Percentiles rank a stretch among this genome's conserved stretches.
phyloP scores from a whole-genome alignment of 371 early-diverging fungal species.

The Mucor circinelloides region DNA sequence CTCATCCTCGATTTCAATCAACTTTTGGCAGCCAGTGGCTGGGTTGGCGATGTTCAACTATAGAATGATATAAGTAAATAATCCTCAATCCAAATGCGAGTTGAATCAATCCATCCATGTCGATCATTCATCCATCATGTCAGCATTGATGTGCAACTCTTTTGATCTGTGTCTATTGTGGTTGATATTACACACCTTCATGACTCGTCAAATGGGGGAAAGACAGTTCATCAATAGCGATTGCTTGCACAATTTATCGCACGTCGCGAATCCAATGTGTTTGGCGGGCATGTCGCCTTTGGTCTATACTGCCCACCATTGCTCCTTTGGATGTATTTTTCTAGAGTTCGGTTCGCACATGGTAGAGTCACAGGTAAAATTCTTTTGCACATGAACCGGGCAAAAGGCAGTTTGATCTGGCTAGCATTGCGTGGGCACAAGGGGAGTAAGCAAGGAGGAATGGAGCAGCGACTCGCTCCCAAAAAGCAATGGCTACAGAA shows the following conservation, averaged over 20 bases:
- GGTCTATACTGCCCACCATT: too few species aligned
- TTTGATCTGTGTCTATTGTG: not conserved
- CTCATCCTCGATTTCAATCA: conserved; percentile 95
- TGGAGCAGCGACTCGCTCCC: not conserved
- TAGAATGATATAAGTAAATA: not conserved
- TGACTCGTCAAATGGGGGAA: conserved; percentile 35
- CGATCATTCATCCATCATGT: not conserved
- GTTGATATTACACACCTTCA: conserved; percentile 22
- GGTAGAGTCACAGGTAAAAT: too few species aligned
- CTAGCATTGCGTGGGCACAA: not conserved
- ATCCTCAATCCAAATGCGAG: not conserved
- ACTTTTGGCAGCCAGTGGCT: conserved; percentile 97
- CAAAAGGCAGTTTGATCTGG: too few species aligned
- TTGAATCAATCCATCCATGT: conserved; percentile 5
- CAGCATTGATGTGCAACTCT: not conserved
- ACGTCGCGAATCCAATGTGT: conserved; percentile 1
- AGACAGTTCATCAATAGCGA: conserved; percentile 26
- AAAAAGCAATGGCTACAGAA: not conserved
- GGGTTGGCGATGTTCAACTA: conserved; percentile 92
- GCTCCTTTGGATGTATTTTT: not conserved
- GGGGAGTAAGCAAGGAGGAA: not conserved
- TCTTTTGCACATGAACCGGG: too few species aligned
- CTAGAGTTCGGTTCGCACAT: too few species aligned
- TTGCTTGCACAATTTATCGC: conserved; percentile 23
- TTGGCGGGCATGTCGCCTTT: too few species aligned